Base-by-base conservation (phyloP, 192 early-diverging fungal species). In the Gigaspora rosea region DNA sequence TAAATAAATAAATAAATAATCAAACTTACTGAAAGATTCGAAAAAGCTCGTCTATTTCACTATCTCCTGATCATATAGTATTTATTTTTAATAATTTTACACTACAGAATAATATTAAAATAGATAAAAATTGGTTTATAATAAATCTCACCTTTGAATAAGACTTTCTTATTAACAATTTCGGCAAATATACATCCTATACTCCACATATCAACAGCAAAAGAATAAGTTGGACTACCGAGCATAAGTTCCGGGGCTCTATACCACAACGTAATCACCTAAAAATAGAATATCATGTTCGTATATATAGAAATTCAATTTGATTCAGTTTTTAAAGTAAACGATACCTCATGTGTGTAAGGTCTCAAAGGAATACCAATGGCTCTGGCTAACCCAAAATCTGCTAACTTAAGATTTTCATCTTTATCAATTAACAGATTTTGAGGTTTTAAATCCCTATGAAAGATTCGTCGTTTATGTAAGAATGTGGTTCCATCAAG, bases 161-260 rank as follows among this genome's bases (percentile, higher is more conserved):
- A 78, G 3, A 97, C 93, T 9, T 82, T 82, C 50, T 91, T 85
- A 52, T 84, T 82, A 51, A 87, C 85, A 94, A 99, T 94, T 85
- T 99, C 97, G 41, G 95, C 95, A 88, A 99, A 93, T 75, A 99
- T 96, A 82, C 97, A 98, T 0, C 95, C 97, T 67, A 97, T 90
- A 71, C 91, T 93, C 97, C 97, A 99, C 87, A 99, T 97, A 82
- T 99, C 97, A 50, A 99, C 92, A 8, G 91, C 92, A 13, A 94
- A 95, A 13, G 93, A 94, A 84, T 99, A 99, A 76, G 92, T 90
- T 65, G 89, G 89, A 10, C 89, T 90, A 13, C 96, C 97, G 71
- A 99, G 88, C 71, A 99, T 84, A 68, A 98, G 95, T 85, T 99
- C 97, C 7, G 97, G 96, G 22, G 96, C 89, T 48, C 97, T 85